These are phyloP conservation scores for Boletus reticulatus DNA, from an alignment of 768 basidiomycete species.

Conservation along the genomic window DNA sequence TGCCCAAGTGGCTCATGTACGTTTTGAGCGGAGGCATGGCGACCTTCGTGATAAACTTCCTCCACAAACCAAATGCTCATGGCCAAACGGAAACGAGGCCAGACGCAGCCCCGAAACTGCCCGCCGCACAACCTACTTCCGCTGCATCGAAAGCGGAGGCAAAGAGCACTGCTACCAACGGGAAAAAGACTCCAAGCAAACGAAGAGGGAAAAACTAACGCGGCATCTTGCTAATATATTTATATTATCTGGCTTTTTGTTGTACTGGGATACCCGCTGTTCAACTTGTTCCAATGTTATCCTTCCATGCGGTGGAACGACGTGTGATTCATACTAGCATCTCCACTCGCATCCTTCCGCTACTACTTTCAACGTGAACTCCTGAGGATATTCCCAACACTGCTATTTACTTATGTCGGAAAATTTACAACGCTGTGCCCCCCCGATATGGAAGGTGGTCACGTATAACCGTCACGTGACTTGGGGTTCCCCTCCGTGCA, in stretches of 20 bases:
- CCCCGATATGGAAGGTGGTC: too few relatives aligned
- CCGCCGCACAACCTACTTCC: neutral
- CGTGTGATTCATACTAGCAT: too few relatives aligned
- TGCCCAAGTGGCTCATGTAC: slow-evolving; percentile 76
- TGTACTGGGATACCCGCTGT: neutral
- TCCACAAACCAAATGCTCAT: slow-evolving; percentile 44
- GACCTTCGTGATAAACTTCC: slow-evolving; percentile 61
- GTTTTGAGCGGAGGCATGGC: slow-evolving; percentile 62
- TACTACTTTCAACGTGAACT: too few relatives aligned
- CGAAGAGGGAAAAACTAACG: slow-evolving; percentile 29
- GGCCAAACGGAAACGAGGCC: slow-evolving; percentile 3
- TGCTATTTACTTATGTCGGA: too few relatives aligned
- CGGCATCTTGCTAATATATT: neutral
- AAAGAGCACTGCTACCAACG: slow-evolving; percentile 14
- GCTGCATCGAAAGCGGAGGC: slow-evolving; percentile 5
- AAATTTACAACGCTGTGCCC: too few relatives aligned
- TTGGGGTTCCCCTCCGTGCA: too few relatives aligned
- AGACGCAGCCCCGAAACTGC: slow-evolving; percentile 1
- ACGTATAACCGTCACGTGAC: too few relatives aligned
- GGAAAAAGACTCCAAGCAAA: slow-evolving; percentile 24
- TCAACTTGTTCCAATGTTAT: neutral
- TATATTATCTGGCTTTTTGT: neutral
- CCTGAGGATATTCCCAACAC: too few relatives aligned
- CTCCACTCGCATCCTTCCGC: too few relatives aligned
- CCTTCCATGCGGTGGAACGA: too few relatives aligned